These are phyloP conservation scores for Leccinum fuscescens DNA, from an alignment of 1,284 basidiomycete genomes.

Conservation along the genomic window DNA sequence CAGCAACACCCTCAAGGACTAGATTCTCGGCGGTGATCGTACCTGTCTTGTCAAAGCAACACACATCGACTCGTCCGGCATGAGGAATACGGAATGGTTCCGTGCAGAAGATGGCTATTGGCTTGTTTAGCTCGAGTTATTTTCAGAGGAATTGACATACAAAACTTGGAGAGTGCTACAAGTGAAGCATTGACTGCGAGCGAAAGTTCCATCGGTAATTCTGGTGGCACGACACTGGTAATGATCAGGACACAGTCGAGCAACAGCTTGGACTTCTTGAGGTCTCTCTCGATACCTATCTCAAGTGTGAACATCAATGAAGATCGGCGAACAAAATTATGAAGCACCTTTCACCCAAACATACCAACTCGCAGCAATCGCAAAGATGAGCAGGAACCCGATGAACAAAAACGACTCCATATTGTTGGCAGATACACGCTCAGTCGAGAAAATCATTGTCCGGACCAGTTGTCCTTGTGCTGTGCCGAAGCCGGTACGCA, in stretches of 20 bases:
- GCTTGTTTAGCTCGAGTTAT: neutral
- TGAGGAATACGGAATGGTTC: conserved; percentile 95
- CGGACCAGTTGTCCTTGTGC: conserved; percentile 93
- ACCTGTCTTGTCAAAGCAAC: conserved; percentile 98
- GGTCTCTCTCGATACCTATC: conserved; percentile 76
- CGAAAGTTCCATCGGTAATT: conserved; percentile 94
- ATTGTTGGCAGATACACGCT: conserved; percentile 93
- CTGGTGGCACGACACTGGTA: conserved; percentile 93
- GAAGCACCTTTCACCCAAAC: conserved; percentile 87
- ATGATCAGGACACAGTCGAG: conserved; percentile 93
- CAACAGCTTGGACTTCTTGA: conserved; percentile 91
- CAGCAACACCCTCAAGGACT: conserved; percentile 90
- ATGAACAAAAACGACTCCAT: conserved; percentile 93
- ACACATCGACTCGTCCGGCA: conserved; percentile 92
- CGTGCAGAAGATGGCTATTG: conserved; percentile 90
- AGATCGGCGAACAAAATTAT: neutral
- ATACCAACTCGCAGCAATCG: conserved; percentile 93
- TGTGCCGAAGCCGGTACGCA: conserved; percentile 95
- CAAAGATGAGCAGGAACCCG: conserved; percentile 93
- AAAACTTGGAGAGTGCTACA: conserved; percentile 89
- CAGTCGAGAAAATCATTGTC: conserved; percentile 97
- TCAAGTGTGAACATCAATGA: conserved; percentile 5
- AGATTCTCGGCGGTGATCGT: conserved; percentile 94
- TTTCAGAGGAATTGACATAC: conserved; percentile 40
- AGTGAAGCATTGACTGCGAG: conserved; percentile 92